Evolutionary conservation across 2,329 filamentous ascomycete genomes (phyloP), one percentile per base, ranked within the genome.

Genomic region (Exserohilum rostratum): DNA sequence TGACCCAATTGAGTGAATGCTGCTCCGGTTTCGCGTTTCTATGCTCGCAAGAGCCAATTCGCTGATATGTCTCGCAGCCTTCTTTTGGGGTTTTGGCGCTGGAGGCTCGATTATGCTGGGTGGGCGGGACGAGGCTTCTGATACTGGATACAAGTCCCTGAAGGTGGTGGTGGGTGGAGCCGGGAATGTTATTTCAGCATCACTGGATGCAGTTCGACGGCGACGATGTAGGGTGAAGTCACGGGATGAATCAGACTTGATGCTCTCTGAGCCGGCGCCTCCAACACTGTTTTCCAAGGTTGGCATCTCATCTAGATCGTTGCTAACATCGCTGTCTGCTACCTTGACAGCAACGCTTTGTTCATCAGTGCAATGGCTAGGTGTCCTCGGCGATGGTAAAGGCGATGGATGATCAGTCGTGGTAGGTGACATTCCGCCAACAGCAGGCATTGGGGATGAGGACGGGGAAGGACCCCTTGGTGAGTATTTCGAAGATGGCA

Each of bases 301-400:
- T 5, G 58, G 37, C 12, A 69, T 53, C 10, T 73, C 71, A 7
- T 74, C 72, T 29, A 51, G 48, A 6, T 74, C 71, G 25, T 69
- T 69, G 47, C 65, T 67, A 10, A 61, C 67, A 18, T 74, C 73
- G 50, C 74, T 76, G 47, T 62, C 67, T 6, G 72, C 73, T 11
- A 76, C 73, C 51, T 74, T 74, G 29, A 76, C 71, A 10, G 60
- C 50, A 9, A 74, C 55, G 25, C 70, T 71, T 12, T 47, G 51
- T 29, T 72, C 70, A 6, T 62, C 66, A 4, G 58, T 46, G 15
- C 66, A 66, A 22, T 64, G 60, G 10, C 69, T 67, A 4, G 74
- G 74, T 0, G 74, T 76, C n/a, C 73, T 53, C 0, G 73, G 74
- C 0, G 72, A 75, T 11, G 74, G 71, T 1, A 75, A 58, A 29